Evolutionary conservation across 176 grass and related monocot genomes (phyloP).

Genomic region (Elymus sibiricus): DNA sequence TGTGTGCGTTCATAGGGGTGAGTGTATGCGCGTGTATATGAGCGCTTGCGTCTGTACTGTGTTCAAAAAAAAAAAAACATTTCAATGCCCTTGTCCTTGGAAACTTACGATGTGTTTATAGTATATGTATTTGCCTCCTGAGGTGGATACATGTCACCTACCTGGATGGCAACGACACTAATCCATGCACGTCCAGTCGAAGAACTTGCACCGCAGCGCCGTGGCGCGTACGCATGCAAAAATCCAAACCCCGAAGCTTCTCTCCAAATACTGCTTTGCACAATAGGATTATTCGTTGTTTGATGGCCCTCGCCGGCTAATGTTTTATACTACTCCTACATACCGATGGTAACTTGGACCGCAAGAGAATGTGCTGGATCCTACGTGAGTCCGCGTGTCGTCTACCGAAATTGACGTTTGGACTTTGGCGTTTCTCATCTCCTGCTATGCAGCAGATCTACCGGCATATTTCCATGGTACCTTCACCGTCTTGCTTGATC

Average conservation of each 20-base stretch:
- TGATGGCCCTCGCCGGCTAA: not conserved
- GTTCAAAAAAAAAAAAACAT: too few species aligned
- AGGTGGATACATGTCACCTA: not conserved
- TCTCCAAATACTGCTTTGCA: not conserved
- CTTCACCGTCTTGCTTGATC: not conserved
- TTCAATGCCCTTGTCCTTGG: not conserved
- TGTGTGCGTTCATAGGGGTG: too few species aligned
- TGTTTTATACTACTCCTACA: not conserved
- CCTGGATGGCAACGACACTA: not conserved
- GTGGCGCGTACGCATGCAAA: not conserved
- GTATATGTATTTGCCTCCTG: not conserved
- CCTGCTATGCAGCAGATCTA: not conserved
- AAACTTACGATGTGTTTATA: not conserved
- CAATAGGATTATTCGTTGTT: not conserved
- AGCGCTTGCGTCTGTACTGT: too few species aligned
- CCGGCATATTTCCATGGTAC: not conserved
- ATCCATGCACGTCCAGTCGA: not conserved
- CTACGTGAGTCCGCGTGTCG: not conserved
- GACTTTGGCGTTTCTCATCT: not conserved
- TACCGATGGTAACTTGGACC: not conserved
- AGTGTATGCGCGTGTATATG: too few species aligned
- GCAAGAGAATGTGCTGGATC: not conserved
- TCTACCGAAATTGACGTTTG: not conserved
- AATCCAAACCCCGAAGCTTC: slow-evolving; percentile 24
- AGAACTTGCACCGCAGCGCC: not conserved